Evolutionary conservation across 805 yeast species (phyloP), one percentile per base, ranked within the genome.

Genomic region (Kuraishia cidri): DNA sequence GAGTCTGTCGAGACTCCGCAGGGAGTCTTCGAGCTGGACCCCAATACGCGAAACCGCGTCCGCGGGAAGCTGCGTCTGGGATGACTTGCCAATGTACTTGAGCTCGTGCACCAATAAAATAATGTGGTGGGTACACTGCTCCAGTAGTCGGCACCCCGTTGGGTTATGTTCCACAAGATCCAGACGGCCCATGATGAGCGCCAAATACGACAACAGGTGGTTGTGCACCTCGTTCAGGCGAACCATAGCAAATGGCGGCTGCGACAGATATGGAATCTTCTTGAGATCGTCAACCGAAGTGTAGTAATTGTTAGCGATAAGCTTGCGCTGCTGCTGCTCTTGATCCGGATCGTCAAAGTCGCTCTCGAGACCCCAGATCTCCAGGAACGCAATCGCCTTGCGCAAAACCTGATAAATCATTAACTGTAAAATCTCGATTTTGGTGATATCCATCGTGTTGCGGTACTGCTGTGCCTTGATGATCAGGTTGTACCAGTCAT

Each of bases 401-500:
- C 76, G 66, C 5, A 79, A 49, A 3, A 83, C 84, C 48, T 79
- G 83, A 43, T 72, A 75, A 1, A 79, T 70, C 65, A 82, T 60
- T 27, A 75, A 47, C 26, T 78, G 76, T 38, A 83, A 56, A 4
- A 73, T 71, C 42, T 75, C 79, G 37, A 83, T 66, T 43, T 79
- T 77, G 23, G 64, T 61, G 17, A 60, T 58, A 33, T 68, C 72
- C 18, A 75, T 62, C 0, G 87, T 77, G 28, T 79, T 75, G 47
- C 78, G 74, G 45, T 72, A 80, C 25, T 79, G 82, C 40, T 79
- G 81, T 1, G 90, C 88, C 46, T 79, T 80, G 24, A 75, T 66
- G 76, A 81, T 78, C 26, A 83, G 59, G 33, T 75, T 76, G 41
- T 82, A 81, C 94, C 94, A 83, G 48, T 80, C 88, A 2, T 88